phyloP scores from a whole-genome alignment of 306 rosid species.

The Lotus japonicus region DNA sequence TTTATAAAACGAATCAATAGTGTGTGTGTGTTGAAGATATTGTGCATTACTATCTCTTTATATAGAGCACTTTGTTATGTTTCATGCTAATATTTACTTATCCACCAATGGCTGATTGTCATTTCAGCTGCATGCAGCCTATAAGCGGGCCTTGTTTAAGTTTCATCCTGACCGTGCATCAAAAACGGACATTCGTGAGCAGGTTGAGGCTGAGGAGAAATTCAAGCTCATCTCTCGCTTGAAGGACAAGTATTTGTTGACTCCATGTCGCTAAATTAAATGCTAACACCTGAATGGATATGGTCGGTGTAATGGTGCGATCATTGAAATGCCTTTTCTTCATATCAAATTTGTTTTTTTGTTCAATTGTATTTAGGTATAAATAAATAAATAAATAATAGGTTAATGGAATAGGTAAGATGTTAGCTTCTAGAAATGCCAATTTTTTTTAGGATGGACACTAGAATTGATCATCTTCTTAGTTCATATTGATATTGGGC shows the following conservation, averaged over 20 bases:
- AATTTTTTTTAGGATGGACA: conserved; percentile 4
- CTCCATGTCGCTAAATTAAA: conserved; percentile 36
- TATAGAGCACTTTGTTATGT: background rate
- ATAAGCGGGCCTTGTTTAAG: conserved; percentile 66
- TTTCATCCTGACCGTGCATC: conserved; percentile 92
- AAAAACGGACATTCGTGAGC: conserved; percentile 58
- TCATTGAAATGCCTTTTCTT: conserved; percentile 1
- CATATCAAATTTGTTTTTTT: background rate
- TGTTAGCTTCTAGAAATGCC: background rate
- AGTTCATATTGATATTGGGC: background rate
- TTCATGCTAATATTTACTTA: background rate
- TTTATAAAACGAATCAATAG: too few species aligned
- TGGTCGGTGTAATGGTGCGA: background rate
- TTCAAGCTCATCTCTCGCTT: conserved; percentile 78
- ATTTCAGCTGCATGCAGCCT: conserved; percentile 80
- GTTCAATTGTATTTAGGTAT: conserved; percentile 1
- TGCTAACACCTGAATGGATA: background rate
- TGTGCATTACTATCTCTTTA: too few species aligned
- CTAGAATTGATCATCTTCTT: background rate
- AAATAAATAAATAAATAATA: too few species aligned
- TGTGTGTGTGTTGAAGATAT: too few species aligned
- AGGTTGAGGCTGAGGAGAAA: conserved; percentile 89
- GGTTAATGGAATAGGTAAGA: conserved; percentile 16
- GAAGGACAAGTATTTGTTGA: conserved; percentile 52
- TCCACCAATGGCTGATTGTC: background rate